phyloP scores from a whole-genome alignment of 1,139 yeast genomes.

The Scheffersomyces lignicola region DNA sequence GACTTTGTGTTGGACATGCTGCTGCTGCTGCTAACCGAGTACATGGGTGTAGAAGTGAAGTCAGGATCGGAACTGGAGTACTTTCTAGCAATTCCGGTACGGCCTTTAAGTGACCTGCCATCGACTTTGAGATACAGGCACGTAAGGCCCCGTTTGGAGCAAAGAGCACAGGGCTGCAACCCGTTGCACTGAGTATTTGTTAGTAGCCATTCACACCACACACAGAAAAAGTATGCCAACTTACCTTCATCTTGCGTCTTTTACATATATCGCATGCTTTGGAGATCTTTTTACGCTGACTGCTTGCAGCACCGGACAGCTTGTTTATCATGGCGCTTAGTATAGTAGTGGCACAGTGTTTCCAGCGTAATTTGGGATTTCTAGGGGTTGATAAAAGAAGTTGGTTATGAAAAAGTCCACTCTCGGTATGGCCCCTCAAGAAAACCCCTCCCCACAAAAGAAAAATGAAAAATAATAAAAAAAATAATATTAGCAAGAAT shows the following conservation, averaged over 20 bases:
- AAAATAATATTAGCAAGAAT: too few species aligned
- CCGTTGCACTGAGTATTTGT: slow-evolving; percentile 21
- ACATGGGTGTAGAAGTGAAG: too few species aligned
- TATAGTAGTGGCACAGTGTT: too few species aligned
- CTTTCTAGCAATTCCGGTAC: background rate
- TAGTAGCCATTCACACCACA: background rate
- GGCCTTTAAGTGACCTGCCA: slow-evolving; percentile 23
- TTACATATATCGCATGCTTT: slow-evolving; percentile 43
- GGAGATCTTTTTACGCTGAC: slow-evolving; percentile 28
- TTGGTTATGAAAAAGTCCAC: too few species aligned
- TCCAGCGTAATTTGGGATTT: too few species aligned
- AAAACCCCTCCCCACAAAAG: too few species aligned
- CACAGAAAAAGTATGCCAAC: slow-evolving; percentile 5
- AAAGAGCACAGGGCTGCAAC: slow-evolving; percentile 25
- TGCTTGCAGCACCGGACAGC: background rate
- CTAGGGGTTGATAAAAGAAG: too few species aligned
- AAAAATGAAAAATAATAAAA: too few species aligned
- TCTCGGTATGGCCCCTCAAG: too few species aligned
- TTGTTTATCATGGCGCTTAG: slow-evolving; percentile 1
- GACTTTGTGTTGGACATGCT: too few species aligned
- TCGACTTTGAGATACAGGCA: slow-evolving; percentile 28
- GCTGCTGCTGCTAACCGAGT: slow-evolving; percentile 8
- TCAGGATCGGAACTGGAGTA: too few species aligned
- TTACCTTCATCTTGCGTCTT: slow-evolving; percentile 34
- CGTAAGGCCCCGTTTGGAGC: slow-evolving; percentile 21